Base-by-base conservation (phyloP, 2,329 filamentous ascomycete genomes). In the Laburnicola sp. region DNA sequence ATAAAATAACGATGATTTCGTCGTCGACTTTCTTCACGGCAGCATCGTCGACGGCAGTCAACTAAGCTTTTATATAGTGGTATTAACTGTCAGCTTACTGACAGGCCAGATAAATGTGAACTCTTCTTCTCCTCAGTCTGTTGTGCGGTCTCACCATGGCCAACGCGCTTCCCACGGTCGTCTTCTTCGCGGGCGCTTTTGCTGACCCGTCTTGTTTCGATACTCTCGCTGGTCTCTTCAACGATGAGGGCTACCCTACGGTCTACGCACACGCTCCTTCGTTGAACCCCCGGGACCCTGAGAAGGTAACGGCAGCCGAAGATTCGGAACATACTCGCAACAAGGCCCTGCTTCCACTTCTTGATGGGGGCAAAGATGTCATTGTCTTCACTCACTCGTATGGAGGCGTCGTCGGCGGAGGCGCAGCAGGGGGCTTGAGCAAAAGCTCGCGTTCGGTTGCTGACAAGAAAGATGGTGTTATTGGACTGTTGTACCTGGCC, bases 191-290 rank as follows among this genome's bases (percentile, higher is more conserved):
- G 1, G 54, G 54, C 3, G 54, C 51, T 11, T 57, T 54, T 36
- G 50, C 54, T 22, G 48, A 54, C 26, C 51, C 54, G 26, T 48
- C 47, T 10, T 57, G 54, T 35, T 57, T 57, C 43, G 50, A 57
- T 31, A 26, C 21, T 3, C 23, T 57, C 23, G 31, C 54, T 9
- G 37, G 6, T 5, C 6, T 32, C 2, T 50, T 57, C 22, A 25
- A 51, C 10, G 43, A 51, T 10, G 44, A 44, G 5, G 54, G 54
- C 22, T 57, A 51, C 34, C 41, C 54, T 3, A 54, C 54, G 7
- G 28, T 28, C 4, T 57, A 57, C 30, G 47, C 51, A 5, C 11
- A 42, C 22, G 45, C 47, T 3, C 51, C 23, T 10, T 48, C 43
- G 11, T 25, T 57, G 26, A 54, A 57, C 39, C 54, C 54, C 6